Evolutionary conservation across 139 green algal genomes (phyloP), one percentile per base, ranked within the genome.

Genomic region (Deuterostichococcus epilithicus): DNA sequence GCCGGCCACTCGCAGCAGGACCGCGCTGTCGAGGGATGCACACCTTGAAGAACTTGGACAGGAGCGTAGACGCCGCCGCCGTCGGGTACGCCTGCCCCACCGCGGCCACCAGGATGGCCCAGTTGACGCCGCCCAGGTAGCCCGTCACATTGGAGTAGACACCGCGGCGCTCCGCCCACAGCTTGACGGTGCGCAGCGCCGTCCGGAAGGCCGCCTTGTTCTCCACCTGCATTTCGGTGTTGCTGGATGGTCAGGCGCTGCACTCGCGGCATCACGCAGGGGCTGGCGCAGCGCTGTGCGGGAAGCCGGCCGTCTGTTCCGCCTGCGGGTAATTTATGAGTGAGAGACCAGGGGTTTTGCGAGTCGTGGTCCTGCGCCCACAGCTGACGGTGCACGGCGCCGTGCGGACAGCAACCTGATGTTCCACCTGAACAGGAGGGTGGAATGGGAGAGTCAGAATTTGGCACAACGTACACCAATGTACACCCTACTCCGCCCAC

Each of bases 111-210:
- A 99, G 87, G 70, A 99, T 95, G 59, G 96, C 95, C 90, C 92
- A 96, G 80, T 99, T 99, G 34, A 99, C 91, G 26, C 96, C 96
- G 20, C 95, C 95, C 65, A 99, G 85, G 82, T 94, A 98, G 30
- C 96, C 96, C 3, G 85, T 85, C 4, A 94, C 88, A 81, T 97
- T 97, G 77, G 76, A 87, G 86, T 94, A 94, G 8, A 97, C 87
- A 26, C 90, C 91, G 2, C 91, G 88, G 26, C 79, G 77, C 74
- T 95, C 87, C 20, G 94, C 94, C 95, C 95, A 99, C 45, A 96
- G 81, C 89, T 98, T 98, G 68, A 98, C 76, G 36, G 78, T 84
- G 69, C 92, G 83, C 76, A 98, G 83, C 20, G 86, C 85, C 13
- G 82, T 87, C 32, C 92, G 73, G 78, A 97, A 97, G 67, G 72